Base-by-base conservation (phyloP, 495 filamentous ascomycete genomes). In the Cairneyella variabilis region DNA sequence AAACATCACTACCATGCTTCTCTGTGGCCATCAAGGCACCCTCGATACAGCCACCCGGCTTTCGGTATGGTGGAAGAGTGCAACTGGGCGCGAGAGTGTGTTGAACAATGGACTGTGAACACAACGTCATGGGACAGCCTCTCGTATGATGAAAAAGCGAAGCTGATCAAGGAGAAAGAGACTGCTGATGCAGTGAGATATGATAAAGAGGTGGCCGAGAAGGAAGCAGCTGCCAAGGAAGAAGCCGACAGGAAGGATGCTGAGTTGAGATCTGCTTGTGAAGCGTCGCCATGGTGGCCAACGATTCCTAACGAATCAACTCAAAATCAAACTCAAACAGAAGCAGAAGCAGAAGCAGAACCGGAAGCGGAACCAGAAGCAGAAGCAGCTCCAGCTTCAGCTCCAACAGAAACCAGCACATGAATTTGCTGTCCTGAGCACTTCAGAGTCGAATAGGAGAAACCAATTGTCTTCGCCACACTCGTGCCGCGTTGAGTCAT, bases 1-100 rank as follows among this genome's bases (percentile, higher is more conserved):
- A 77, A 74, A 56, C 80, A 85, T 60, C 80, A 83, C 64, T 85
- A 81, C 60, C 82, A 84, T 59, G 81, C 82, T 22, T 83, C 80
- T 22, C 72, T 73, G 46, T 85, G 82, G 82, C 80, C 59, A 26
- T 40, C 23, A 11, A 22, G 37, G 16, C 80, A 85, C 54, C 79
- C 77, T 2, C 75, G 82, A 48, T 82, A 72, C 63, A 76, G 65
- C 44, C 82, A 85, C 54, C 80, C 80, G 0, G 72, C 77, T 18
- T 83, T 78, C 58, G 80, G 78, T 46, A 77, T 82, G 68, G 80
- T 85, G 0, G 82, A 85, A 61, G 66, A 70, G 60, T 85, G 82
- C 64, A 83, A 83, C 64, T 85, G 80, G 82, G 72, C 79, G 51
- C 66, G 66, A 47, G 75, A 80, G n/a, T 84, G 81, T 56, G 76